Evolutionary conservation across 2,329 filamentous ascomycete genomes (phyloP), one percentile per base, ranked within the genome.

Genomic region (Hypoxylon sp.): DNA sequence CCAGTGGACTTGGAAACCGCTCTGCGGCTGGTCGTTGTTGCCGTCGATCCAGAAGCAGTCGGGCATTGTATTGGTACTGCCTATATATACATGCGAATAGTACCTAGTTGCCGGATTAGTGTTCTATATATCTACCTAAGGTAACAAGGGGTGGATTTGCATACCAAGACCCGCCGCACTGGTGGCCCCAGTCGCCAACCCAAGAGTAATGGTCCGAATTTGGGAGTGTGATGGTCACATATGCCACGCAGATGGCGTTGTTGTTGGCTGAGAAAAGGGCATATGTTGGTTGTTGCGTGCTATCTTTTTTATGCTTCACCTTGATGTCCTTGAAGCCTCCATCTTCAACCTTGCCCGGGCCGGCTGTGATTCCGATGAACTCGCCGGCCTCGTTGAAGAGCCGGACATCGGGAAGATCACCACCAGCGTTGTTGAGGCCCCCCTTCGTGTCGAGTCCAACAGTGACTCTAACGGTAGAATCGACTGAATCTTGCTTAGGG

Each of bases 1-100:
- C 72, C 73, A 79, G 70, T 78, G 76, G 4, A 78, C 55, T 47
- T 79, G 77, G 55, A 78, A 78, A 3, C 73, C 76, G 1, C 72
- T 77, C 37, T 76, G 70, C n/a, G 72, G 71, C 44, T 70, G 50
- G 59, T 75, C 69, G 47, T 70, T 64, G 51, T 76, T 69, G 13
- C 29, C 59, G 65, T 75, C 72, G 37, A 77, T 71, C 75, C 74
- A 77, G 0, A 74, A 17, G 44, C 74, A 77, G 61, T 73, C 66
- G 9, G 70, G 71, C 9, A 56, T 64, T 9, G 55, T 37, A 50
- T 52, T 29, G 24, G 61, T 70, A 3, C 51, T 46, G 19, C 59
- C 65, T 17, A 77, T 42, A 42, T 62, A 69, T n/a, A 69, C 64
- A 55, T 73, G 71, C 1, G 73, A 73, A 57, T 73, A 75, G 48